Evolutionary conservation across 73 alveolate genomes (phyloP), one percentile per base, ranked within the genome.

Genomic region (Vitrella brassicaformis): DNA sequence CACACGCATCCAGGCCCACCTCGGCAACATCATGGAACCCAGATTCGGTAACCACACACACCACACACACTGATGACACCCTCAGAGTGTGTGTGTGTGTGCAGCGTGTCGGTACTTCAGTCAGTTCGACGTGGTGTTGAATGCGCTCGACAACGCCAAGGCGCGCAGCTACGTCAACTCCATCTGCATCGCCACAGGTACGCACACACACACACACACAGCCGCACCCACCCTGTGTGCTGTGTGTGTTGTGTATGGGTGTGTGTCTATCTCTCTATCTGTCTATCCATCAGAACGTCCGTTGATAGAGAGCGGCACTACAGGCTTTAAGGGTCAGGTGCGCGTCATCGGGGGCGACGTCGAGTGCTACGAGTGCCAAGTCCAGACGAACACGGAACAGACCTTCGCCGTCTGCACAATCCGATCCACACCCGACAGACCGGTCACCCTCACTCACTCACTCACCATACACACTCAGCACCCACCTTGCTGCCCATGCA

Each of bases 391-490:
- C 56, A 29, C 84, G 27, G 89, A 87, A 45, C 86, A 91, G 86
- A 81, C 77, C 31, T 90, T 86, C 80, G 97, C 98, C 26, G 92
- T 91, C 70, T 94, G 98, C 80, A 94, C 97, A 31, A 91, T 94
- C n/a, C 79, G 97, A 71, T 67, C 84, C 31, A 90, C 82, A 47
- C 98, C 98, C 0, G 95, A 90, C 76, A 90, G 81, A 71, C 78
- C 88, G 71, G 90, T 90, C n/a, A n/a, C n/a, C 71, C n/a, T n/a
- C n/a, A n/a, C n/a, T n/a, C n/a, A n/a, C n/a, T n/a, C n/a, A n/a
- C n/a, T n/a, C n/a, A n/a, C n/a, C n/a, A n/a, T n/a, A n/a, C n/a
- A n/a, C n/a, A n/a, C n/a, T n/a, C n/a, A n/a, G n/a, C n/a, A n/a
- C n/a, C n/a, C n/a, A n/a, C n/a, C n/a, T n/a, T n/a, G n/a, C n/a